Base-by-base conservation (phyloP, 78 protist species). In the Ministeria vibrans region DNA sequence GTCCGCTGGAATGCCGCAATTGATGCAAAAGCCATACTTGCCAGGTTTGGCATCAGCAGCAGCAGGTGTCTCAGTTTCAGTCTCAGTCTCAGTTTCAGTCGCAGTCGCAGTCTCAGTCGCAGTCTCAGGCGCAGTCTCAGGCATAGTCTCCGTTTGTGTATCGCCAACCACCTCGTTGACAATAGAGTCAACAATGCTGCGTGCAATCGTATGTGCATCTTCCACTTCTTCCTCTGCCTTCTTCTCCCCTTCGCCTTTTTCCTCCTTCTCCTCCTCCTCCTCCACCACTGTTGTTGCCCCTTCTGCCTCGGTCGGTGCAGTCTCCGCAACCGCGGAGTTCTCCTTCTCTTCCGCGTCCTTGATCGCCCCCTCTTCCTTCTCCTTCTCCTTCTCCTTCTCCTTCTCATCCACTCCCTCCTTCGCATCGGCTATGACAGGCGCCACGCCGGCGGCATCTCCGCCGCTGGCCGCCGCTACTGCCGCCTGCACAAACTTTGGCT, bases 1-100 rank as follows among this genome's bases (percentile, higher is more conserved):
- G 39, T 42, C 43, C 6, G 81, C 75, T 42, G 81, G 81, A 15
- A 27, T 73, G 23, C 18, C 42, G 64, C 51, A 79, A 5, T 2
- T 61, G n/a, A 46, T 72, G 77, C 77, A 72, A 39, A 27, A 72
- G 64, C 77, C 77, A 25, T 72, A 72, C 41, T 72, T 72, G 30
- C 77, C 77, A 6, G 77, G 46, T 44, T 49, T 49, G 55, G 9
- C 55, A 49, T 20, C 55, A 49, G 55, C n/a, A 15, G 55, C 55
- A 49, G 55, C 55, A 49, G 55, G 15, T 49, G 9, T 15, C 15
- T 49, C n/a, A 9, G 55, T 49, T 49, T 49, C n/a, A 20, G 55
- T 15, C 9, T 9, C n/a, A 9, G 55, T 49, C n/a, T 44, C 68
- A 32, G 13, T 27, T 49, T 7, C 42, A 77, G 38, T 41, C 11